These are phyloP conservation scores for Globisporangium paddicum DNA, from an alignment of 352 stramenopile genomes.

Conservation along the genomic window DNA sequence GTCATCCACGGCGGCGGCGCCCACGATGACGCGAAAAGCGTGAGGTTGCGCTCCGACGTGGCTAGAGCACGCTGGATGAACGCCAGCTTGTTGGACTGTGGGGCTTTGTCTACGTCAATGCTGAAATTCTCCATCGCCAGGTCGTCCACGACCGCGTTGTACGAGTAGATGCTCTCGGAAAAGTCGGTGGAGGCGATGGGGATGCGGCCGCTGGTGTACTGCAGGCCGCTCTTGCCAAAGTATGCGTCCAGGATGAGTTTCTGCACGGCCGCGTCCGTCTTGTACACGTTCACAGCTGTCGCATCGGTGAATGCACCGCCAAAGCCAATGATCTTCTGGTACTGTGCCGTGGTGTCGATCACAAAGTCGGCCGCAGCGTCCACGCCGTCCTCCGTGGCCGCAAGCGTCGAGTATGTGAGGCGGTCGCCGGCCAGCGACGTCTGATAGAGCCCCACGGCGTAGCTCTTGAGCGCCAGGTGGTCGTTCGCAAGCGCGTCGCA, in stretches of 20 bases:
- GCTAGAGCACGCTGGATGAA: slow-evolving; percentile 59
- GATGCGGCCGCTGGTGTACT: slow-evolving; percentile 76
- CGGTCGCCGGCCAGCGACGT: slow-evolving; percentile 39
- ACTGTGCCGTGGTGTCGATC: slow-evolving; percentile 47
- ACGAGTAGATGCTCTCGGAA: slow-evolving; percentile 79
- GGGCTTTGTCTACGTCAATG: slow-evolving; percentile 57
- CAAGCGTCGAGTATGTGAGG: slow-evolving; percentile 30
- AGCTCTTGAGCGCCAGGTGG: slow-evolving; percentile 35
- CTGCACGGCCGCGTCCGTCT: slow-evolving; percentile 63
- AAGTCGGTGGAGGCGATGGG: slow-evolving; percentile 86
- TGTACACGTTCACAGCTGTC: slow-evolving; percentile 73
- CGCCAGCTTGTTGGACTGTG: slow-evolving; percentile 56
- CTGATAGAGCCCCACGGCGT: slow-evolving; percentile 38
- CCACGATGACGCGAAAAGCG: slow-evolving; percentile 84
- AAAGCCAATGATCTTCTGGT: slow-evolving; percentile 85
- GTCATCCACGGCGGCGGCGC: slow-evolving; percentile 88
- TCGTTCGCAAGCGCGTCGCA: slow-evolving; percentile 51
- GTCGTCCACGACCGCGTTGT: slow-evolving; percentile 68
- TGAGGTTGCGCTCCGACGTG: slow-evolving; percentile 30
- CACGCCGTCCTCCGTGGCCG: slow-evolving; percentile 14
- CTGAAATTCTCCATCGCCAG: slow-evolving; percentile 69
- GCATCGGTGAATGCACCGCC: slow-evolving; percentile 87
- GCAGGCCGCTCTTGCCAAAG: slow-evolving; percentile 57
- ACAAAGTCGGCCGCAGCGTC: slow-evolving; percentile 40
- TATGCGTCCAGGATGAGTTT: slow-evolving; percentile 75